phyloP scores from a whole-genome alignment of 257 asterid species.

The Echites panduratus region DNA sequence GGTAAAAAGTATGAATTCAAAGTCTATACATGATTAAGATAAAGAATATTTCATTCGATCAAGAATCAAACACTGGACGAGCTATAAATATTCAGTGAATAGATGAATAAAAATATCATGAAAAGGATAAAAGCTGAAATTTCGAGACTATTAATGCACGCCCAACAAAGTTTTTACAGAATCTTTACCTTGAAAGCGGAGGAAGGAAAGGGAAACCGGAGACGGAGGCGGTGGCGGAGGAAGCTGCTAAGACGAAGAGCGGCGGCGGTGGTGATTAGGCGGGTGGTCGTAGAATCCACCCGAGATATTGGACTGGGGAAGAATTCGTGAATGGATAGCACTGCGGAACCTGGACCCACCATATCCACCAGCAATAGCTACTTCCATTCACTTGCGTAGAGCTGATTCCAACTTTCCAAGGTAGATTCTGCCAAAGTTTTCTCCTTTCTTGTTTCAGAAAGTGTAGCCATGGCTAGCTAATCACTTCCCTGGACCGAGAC shows the following conservation, averaged over 20 bases:
- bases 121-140: not conserved
- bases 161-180: not conserved
- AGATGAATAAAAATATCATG: not conserved
- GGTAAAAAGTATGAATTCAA: not conserved
- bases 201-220: conserved; percentile 36
- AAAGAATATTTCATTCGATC: not conserved
- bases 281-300: conserved; percentile 34
- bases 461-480: not conserved
- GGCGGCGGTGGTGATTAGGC: conserved; percentile 40
- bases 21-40: too few species aligned
- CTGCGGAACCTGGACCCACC: conserved; percentile 46
- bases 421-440: not conserved
- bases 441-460: not conserved
- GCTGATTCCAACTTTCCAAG: not conserved
- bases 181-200: conserved; percentile 16
- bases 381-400: not conserved
- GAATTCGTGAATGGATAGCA: conserved; percentile 33
- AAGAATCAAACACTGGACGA: not conserved
- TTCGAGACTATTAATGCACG: not conserved
- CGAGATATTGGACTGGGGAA: conserved; percentile 23
- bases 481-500: not conserved
- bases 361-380: conserved; percentile 2
- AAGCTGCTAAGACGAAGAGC: conserved; percentile 52
- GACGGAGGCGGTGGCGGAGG: conserved; percentile 51
- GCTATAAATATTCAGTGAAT: not conserved